Evolutionary conservation across 768 basidiomycete species (phyloP).

Genomic region (Tricholoma terreum): DNA sequence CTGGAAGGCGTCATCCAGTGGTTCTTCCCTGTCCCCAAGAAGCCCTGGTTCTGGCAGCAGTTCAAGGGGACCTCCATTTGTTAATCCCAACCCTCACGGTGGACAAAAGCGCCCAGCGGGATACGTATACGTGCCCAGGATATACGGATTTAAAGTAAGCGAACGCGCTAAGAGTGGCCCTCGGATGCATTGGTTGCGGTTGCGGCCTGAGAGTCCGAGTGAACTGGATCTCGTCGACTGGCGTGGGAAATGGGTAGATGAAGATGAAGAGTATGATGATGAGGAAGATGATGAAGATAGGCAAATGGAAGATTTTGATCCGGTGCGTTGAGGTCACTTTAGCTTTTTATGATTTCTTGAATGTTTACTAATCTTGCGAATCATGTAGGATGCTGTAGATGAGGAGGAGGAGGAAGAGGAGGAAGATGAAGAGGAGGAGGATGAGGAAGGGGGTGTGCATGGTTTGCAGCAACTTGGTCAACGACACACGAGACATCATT

Average conservation of each 20-base stretch:
- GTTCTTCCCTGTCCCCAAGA: conserved; percentile 57
- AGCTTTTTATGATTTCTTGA: conserved; percentile 6
- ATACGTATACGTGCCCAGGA: conserved; percentile 84
- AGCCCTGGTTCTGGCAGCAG: conserved; percentile 48
- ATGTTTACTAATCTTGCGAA: conserved; percentile 5
- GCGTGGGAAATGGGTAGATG: conserved; percentile 84
- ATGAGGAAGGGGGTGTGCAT: conserved; percentile 51
- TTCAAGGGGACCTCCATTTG: conserved; percentile 56
- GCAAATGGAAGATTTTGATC: conserved; percentile 86
- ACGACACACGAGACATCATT: conserved; percentile 20
- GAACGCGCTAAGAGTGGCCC: conserved; percentile 94
- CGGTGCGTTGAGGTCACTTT: conserved; percentile 43
- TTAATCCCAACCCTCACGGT: conserved; percentile 86
- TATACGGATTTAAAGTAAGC: conserved; percentile 97
- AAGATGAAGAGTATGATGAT: conserved; percentile 55
- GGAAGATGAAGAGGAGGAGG: conserved; percentile 62
- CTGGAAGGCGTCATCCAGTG: conserved; percentile 67
- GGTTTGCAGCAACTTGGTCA: conserved; percentile 31
- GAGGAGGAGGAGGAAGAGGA: conserved; percentile 40
- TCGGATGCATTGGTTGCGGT: conserved; percentile 93
- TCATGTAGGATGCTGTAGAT: conserved; percentile 44
- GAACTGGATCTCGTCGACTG: conserved; percentile 89
- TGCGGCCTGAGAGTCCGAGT: conserved; percentile 75
- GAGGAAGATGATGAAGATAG: conserved; percentile 74
- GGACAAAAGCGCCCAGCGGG: conserved; percentile 87